Base-by-base conservation (phyloP, 176 grass and related monocot species). In the Musa acuminata region DNA sequence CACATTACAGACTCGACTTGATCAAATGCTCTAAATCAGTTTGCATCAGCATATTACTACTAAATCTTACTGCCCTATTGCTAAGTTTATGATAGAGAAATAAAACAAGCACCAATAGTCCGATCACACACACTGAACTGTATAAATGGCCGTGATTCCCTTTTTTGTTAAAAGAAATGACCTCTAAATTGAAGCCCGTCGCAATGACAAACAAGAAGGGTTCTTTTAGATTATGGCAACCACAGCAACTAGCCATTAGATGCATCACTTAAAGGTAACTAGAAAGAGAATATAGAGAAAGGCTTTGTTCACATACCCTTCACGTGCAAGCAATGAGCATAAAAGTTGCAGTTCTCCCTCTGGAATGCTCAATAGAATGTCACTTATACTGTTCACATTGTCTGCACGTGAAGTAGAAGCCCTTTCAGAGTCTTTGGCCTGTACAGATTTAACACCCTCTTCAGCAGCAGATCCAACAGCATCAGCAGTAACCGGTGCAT, bases 301-400 rank as follows among this genome's bases (percentile, higher is more conserved):
- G 16, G 17, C 8, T 49, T n/a, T 7, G 35, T 5, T 19, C 3
- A 11, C 24, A 25, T 99, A 99, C 96, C 96, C 96, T 86, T 99
- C 96, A 83, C 89, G 88, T 67, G 96, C 96, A 79, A 99, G 91
- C 82, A 99, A 84, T 57, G 88, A 95, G 85, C 96, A 99, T 53
- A 99, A 67, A 73, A 99, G 79, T 26, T 87, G 74, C 72, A 99
- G 91, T 78, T 99, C 91, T 63, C 69, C 71, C 79, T 92, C 80
- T 20, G 96, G 96, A 55, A 99, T 83, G 79, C 88, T 86, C 51
- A 77, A 79, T 49, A 99, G 83, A 83, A 99, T 79, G 50, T 66
- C 79, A 81, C 83, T 62, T 51, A 92, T 70, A 78, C 13, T 87
- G 62, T 54, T 73, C 73, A 79, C 70, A 6, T 78, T 75, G 59